Percentiles rank a stretch among this genome's conserved stretches.
Evolutionary conservation across 768 basidiomycete species (phyloP).

Genomic region (Pholiota conissans): DNA sequence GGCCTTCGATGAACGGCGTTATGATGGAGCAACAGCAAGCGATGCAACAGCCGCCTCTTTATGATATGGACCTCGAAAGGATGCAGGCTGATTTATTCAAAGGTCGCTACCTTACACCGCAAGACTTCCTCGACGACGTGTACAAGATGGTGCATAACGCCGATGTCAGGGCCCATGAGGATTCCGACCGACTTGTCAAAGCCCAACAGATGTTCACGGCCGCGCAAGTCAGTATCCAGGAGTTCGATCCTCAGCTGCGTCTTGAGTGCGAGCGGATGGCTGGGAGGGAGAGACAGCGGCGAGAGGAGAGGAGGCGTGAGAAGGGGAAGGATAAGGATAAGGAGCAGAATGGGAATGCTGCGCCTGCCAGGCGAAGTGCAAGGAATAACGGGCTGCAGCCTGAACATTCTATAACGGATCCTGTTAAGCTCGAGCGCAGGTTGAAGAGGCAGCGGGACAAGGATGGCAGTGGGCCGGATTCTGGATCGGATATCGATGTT

Average conservation of each 20-base stretch:
- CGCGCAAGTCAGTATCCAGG: constrained; percentile 81
- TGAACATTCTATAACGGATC: constrained; percentile 74
- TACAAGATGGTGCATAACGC: constrained; percentile 81
- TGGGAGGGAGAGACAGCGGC: constrained; percentile 64
- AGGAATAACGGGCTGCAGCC: constrained; percentile 71
- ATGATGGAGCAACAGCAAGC: constrained; percentile 35
- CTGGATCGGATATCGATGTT: constrained; percentile 58
- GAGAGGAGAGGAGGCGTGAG: constrained; percentile 55
- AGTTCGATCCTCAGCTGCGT: constrained; percentile 77
- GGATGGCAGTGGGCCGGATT: constrained; percentile 47
- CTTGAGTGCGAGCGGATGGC: constrained; percentile 91
- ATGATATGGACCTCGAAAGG: constrained; percentile 88
- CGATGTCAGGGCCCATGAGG: constrained; percentile 52
- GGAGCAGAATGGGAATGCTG: constrained; percentile 31
- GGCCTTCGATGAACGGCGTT: constrained; percentile 34
- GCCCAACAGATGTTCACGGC: constrained; percentile 91
- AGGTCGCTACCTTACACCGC: constrained; percentile 82
- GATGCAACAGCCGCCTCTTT: constrained; percentile 51
- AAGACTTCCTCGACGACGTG: constrained; percentile 84
- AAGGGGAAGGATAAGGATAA: constrained; percentile 43
- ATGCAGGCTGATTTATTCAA: constrained; percentile 87
- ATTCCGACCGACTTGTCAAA: constrained; percentile 74
- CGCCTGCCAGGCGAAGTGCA: constrained; percentile 60
- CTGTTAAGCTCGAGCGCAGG: constrained; percentile 69
- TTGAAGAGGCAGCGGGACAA: constrained; percentile 71